Conservation (phyloP, 345 rosid genomes). For the Lepidium africanum region DNA sequence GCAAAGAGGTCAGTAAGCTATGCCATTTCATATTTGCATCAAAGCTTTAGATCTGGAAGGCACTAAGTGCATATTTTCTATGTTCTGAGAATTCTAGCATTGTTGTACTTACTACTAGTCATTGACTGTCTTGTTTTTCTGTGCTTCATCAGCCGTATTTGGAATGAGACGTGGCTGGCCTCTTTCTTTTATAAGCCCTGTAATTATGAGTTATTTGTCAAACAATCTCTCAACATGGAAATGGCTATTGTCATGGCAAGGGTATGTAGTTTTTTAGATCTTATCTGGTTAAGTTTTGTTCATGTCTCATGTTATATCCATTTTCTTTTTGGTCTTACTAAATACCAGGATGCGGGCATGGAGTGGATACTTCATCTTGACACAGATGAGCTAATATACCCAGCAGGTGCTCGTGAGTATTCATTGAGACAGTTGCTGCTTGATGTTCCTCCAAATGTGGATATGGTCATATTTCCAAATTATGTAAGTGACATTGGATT, state of each 20-base stretch:
- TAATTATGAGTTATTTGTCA: slow-evolving; percentile 92
- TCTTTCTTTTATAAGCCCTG: slow-evolving; percentile 96
- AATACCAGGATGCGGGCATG: slow-evolving; percentile 63
- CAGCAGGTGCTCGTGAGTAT: slow-evolving; percentile 88
- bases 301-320: neutral
- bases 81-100: neutral
- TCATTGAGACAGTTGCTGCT: slow-evolving; percentile 75
- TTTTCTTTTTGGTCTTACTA: neutral
- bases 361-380: slow-evolving; percentile 98
- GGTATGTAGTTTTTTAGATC: slow-evolving; percentile 44
- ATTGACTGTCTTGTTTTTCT: neutral
- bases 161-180: slow-evolving; percentile 97
- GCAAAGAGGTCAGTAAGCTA: slow-evolving; percentile 57
- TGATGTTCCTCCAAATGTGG: slow-evolving; percentile 79
- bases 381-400: slow-evolving; percentile 87
- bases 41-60: neutral
- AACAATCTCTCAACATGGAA: slow-evolving; percentile 99
- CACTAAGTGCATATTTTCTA: neutral
- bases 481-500: slow-evolving; percentile 55
- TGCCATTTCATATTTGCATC: neutral
- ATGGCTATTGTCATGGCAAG: slow-evolving; percentile 99
- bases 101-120: slow-evolving; percentile 2
- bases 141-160: slow-evolving; percentile 59
- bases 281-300: slow-evolving; percentile 8
- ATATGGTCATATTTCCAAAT: slow-evolving; percentile 91